Conservation (phyloP, 1,284 basidiomycete species). For the Cerioporus squamosus region DNA sequence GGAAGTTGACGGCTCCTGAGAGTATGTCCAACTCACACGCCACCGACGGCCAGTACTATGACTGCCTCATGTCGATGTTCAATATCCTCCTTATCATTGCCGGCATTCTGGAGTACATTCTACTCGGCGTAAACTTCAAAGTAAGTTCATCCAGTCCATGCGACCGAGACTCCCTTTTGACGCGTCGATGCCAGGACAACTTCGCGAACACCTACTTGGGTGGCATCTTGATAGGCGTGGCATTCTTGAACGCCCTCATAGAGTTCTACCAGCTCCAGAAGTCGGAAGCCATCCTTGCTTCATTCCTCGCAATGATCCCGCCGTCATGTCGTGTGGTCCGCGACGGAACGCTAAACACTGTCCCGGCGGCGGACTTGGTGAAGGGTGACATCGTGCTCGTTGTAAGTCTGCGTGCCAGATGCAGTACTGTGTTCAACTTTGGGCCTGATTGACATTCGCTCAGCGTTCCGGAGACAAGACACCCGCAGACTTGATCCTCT, state of each 20-base stretch:
- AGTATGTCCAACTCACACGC: constrained; percentile 8
- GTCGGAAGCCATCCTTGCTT: constrained; percentile 71
- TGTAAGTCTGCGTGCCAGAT: constrained; percentile 37
- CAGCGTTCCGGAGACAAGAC: constrained; percentile 72
- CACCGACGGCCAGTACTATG: constrained; percentile 51
- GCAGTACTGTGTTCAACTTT: constrained; percentile 36
- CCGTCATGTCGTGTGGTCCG: constrained; percentile 69
- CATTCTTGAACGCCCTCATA: constrained; percentile 71
- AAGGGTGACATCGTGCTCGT: constrained; percentile 72
- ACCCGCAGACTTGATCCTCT: constrained; percentile 66
- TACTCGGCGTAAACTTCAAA: constrained; percentile 65
- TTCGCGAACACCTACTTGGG: constrained; percentile 72
- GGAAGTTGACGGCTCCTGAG: constrained; percentile 15
- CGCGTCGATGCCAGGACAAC: constrained; percentile 48
- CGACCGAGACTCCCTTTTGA: neutral
- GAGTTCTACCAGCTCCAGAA: constrained; percentile 76
- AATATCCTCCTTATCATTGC: constrained; percentile 69
- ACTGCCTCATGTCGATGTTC: constrained; percentile 68
- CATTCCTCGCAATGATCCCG: constrained; percentile 74
- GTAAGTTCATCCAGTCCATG: constrained; percentile 33
- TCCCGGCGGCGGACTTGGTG: constrained; percentile 68
- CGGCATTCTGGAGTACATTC: constrained; percentile 65
- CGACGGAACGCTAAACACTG: constrained; percentile 56
- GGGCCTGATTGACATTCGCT: constrained; percentile 42
- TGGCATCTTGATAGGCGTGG: constrained; percentile 69